Evolutionary conservation across 148 eudicot genomes (phyloP), one percentile per base, ranked within the genome.

Genomic region (Camellia lanceoleosa): DNA sequence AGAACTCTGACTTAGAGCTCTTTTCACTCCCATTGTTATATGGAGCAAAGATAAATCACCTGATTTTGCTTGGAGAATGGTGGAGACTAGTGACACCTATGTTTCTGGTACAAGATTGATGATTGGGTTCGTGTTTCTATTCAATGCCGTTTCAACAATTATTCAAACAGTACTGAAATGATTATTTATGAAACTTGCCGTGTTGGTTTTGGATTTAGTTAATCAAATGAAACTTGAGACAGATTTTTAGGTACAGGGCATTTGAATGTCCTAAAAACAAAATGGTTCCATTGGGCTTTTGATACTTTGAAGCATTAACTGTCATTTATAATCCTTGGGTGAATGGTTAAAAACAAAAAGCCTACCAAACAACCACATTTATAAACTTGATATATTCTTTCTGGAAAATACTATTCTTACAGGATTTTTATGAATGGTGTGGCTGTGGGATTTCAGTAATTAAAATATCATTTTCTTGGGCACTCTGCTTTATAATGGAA

Each of bases 81-180:
- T 94, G 98, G 98, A 85, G 98, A 86, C 98, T 94, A 73, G 68
- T 94, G 51, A 94, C 98, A 38, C 98, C 98, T 65, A 94, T 94
- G 94, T 94, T 94, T 91, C 94, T 94, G 97, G 98, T 94, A 94
- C 97, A 91, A 85, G 90, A 91, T 91, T 84, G 82, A 87, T 66
- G 80, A 83, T 77, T 90, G 79, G 90, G 91, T 90, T 88, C 92
- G 91, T 90, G 82, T 83, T 91, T 84, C 89, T 79, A 52, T 85
- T 76, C 86, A 80, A 61, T 85, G 74, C 54, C 69, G 75, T 83
- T 81, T 63, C 61, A 68, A 15, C 38, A 70, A 54, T 78, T 46
- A 30, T 8, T 76, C 15, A 55, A 7, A 4, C 47, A 30, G 2
- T 63, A 44, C 71, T 7, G 5, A 44, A 16, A 69, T 23, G n/a